Base-by-base conservation (phyloP, 2,329 filamentous ascomycete species). In the Penicillium hesseltinei region DNA sequence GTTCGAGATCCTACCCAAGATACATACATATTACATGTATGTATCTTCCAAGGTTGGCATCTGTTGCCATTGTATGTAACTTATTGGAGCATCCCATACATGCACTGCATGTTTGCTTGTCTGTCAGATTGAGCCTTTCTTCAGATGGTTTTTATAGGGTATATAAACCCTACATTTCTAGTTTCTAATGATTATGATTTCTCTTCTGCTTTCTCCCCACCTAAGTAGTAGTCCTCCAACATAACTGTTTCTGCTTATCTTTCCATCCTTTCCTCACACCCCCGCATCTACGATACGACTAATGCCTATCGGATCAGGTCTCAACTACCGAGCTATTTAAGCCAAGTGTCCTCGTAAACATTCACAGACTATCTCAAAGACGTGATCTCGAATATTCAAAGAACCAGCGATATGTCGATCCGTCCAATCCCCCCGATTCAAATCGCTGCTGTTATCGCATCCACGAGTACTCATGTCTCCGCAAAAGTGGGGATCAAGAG, bases 401-500 rank as follows among this genome's bases (percentile, higher is more conserved):
- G 10, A 25, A 9, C 25, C 17, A 48, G 21, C 47, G 59, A 23
- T 25, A 66, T 66, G 62, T 40, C 57, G 19, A 61, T 64, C n/a
- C 62, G 68, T 31, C 53, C 62, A 21, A 66, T 64, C 23, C 66
- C 69, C 25, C 55, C 58, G 21, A 65, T 66, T 29, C 71, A 73
- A 52, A 69, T 62, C 23, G 71, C 71, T 52, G 71, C 71, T 9
- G 66, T 72, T 13, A 58, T 73, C 38, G 62, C 68, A n/a, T 23
- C 69, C 21, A 49, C 62, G 4, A 67, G 66, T 7, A 54, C 62
- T 29, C 54, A 63, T 27, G 52, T 55, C 29, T 59, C 61, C 27
- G 62, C 60, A 10, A 60, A 58, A 29, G 62, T 73, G 21, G 52
- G 64, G 27, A 71, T 73, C 43, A 60, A 44, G 52, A 61, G 53